Evolutionary conservation across 2,329 filamentous ascomycete species (phyloP), one percentile per base, ranked within the genome.

Genomic region (Leptographium lundbergii): DNA sequence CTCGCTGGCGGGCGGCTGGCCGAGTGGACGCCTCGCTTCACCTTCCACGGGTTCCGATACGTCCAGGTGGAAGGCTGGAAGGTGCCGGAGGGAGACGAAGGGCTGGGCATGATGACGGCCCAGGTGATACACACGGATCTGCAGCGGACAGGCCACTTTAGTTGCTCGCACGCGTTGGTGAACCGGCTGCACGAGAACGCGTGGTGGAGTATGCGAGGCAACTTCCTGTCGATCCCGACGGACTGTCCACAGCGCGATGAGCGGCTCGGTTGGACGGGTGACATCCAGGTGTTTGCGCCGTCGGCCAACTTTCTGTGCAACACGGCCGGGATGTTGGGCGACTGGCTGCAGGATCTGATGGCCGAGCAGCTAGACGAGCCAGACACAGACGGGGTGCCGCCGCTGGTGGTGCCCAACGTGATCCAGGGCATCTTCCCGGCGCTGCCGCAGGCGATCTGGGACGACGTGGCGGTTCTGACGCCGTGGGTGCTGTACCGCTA

Each of bases 211-310:
- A 81, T 82, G 75, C 73, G 74, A 32, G 80, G 80, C 0, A 85
- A 84, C 63, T 84, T 85, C 63, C 63, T 84, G 3, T 75, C 73
- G 0, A 67, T 84, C 0, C 80, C 80, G 0, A 84, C 80, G 0
- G 81, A 85, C 63, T 82, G 79, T 62, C 79, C 79, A 0, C 78
- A 81, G 61, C 71, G 78, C 1, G 78, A 82, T 57, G 79, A 82
- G 66, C 72, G 79, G 0, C 66, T 81, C 6, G 76, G 77, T 24
- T 80, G 80, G 81, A 78, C 75, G 0, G 76, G 81, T 19, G 76
- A 81, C 62, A 69, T 73, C 9, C 75, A 76, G 45, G 72, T 74
- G 1, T 83, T 83, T 60, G 69, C 71, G 0, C 75, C 77, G 0
- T 76, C 78, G 0, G 74, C 78, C 0, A 77, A 73, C 56, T 83